Evolutionary conservation across 108 stramenopile genomes (phyloP), one percentile per base, ranked within the genome.

Genomic region (Aurantiochytrium sp.): DNA sequence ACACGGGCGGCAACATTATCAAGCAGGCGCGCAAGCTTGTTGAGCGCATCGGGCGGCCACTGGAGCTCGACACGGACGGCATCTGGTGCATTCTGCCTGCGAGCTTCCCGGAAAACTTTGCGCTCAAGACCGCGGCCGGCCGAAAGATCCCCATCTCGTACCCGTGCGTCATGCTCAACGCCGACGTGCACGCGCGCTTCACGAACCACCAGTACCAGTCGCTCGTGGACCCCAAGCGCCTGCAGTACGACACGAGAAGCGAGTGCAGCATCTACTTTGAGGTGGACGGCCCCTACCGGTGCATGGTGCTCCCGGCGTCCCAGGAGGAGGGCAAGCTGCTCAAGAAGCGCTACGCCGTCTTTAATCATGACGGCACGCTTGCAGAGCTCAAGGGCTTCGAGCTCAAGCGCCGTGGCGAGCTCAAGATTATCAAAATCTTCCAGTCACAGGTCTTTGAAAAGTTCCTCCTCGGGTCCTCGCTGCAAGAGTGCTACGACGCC

Each of bases 381-480:
- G 99, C 99, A 37, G 99, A 99, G 89, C 95, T 99, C 31, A 99
- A 99, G 91, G 99, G 99, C 19, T 99, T 99, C 89, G 99, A 99
- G 89, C 92, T 99, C 85, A 99, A 99, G 92, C 95, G 99, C 31
- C 95, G 99, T 45, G 99, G 99, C 39, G 99, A 99, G 93, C 94
- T 99, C 54, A 97, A 99, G 90, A 91, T 99, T 68, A 98, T 99
- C 93, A 99, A 99, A 90, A 96, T 94, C 19, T 99, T 99, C 89
- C 99, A 99, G 91, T 94, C 95, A 22, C 95, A 99, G 91, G 95
- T 99, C 21, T 99, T 99, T 90, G 97, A 97, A 86, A 92, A 94
- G 50, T 99, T 99, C 89, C 89, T 99, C 6, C 94, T 96, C 55
- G 99, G 99, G 48, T 87, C 88, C 50, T 91, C 96, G 10, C 89